These are phyloP conservation scores for Lichtheimia ramosa DNA, from an alignment of 371 early-diverging fungal species.

Conservation along the genomic window DNA sequence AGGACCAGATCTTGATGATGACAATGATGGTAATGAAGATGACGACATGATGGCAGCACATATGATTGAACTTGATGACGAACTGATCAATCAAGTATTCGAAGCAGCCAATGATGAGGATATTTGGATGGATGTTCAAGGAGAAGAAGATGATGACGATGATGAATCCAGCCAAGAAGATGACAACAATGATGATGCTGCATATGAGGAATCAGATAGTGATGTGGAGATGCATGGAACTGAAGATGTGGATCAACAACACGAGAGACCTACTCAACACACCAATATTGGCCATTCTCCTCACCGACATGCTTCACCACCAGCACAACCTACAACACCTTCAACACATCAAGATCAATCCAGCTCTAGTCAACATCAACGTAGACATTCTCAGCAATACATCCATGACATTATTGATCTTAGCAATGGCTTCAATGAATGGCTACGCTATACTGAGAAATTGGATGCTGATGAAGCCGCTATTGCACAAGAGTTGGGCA, in stretches of 20 bases:
- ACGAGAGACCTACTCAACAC: constrained; percentile 2
- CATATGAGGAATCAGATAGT: neutral
- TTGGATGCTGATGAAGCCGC: constrained; percentile 27
- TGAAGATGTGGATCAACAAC: neutral
- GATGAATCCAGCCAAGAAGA: constrained; percentile 17
- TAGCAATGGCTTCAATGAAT: constrained; percentile 32
- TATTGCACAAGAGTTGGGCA: constrained; percentile 23
- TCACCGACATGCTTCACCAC: neutral
- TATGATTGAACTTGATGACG: constrained; percentile 19
- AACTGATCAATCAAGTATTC: constrained; percentile 4
- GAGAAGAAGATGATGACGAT: constrained; percentile 9
- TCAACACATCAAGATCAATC: neutral
- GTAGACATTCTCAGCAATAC: constrained; percentile 16
- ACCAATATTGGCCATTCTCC: neutral
- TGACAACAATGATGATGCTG: constrained; percentile 6
- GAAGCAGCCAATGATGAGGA: constrained; percentile 14
- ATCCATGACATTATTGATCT: constrained; percentile 36
- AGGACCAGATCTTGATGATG: constrained; percentile 14
- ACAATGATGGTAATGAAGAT: constrained; percentile 15
- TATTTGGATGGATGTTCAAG: constrained; percentile 9
- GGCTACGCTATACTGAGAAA: constrained; percentile 30
- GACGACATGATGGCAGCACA: constrained; percentile 6
- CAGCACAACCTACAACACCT: neutral
- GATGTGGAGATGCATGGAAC: constrained; percentile 7
- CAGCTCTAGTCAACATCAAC: constrained; percentile 3